Evolutionary conservation across 2,329 filamentous ascomycete genomes (phyloP), one percentile per base, ranked within the genome.

Genomic region (Uncinocarpus reesii): DNA sequence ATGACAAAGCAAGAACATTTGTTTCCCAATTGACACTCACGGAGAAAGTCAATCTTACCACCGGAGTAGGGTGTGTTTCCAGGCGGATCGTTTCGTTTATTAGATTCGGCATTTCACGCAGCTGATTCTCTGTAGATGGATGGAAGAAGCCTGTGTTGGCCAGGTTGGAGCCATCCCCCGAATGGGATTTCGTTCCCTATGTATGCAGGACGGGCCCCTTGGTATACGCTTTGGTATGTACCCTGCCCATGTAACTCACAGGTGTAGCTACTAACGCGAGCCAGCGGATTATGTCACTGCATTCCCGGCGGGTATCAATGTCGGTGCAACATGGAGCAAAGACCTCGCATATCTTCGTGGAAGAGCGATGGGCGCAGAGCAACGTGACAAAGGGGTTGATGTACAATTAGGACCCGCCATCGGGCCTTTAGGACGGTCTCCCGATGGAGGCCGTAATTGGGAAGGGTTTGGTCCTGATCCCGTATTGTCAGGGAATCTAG

Each of bases 1-100:
- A 94, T 57, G 70, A 68, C 16, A 81, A 84, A 64, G 89, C 89
- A 1, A 79, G 78, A 56, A 78, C 74, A 2, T 90, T 95, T 59
- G 87, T 95, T 38, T 83, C 83, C 7, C 80, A 88, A 62, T 69
- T 95, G 67, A 94, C 87, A 0, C 73, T 95, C 29, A 62, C 80
- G 8, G 89, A 95, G 65, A 95, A 95, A 71, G 87, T 96, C 66
- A 96, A 96, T 65, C 65, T 98, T 55, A 96, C 90, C 2, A 95
- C 89, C 0, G 90, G 90, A 64, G 78, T 84, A 54, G 88, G 88
- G 78, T 90, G 69, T 65, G 80, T 69, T 56, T 11, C 20, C 29
- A 4, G 15, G 23, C 23, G 31, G 1, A 13, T 31, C n/a, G 11
- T 6, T 8, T 38, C 23, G 7, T 5, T 16, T 15, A 16, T 15